Conservation (phyloP, 2,329 filamentous ascomycete species). For the Colletotrichum liriopes region DNA sequence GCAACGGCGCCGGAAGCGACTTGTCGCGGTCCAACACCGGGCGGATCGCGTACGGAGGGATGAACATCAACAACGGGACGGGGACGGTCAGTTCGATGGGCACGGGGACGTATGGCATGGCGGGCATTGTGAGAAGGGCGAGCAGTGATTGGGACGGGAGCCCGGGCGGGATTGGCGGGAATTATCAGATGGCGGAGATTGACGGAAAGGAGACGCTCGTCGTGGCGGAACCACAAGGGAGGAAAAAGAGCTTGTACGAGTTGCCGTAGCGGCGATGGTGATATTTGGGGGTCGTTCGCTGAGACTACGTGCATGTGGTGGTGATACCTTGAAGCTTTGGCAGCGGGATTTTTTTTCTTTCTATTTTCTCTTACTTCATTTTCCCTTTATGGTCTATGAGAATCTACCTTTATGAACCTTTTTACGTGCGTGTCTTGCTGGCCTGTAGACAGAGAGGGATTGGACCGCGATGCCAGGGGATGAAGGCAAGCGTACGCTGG, state of each 20-base stretch:
- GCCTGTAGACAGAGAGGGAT: too few species aligned
- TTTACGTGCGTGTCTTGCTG: too few species aligned
- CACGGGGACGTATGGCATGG: slow-evolving; percentile 25
- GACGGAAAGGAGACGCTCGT: slow-evolving; percentile 36
- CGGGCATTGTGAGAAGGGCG: slow-evolving; percentile 10
- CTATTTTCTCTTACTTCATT: neutral
- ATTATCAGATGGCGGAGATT: slow-evolving; percentile 39
- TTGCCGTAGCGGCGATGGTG: slow-evolving; percentile 12
- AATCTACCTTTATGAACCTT: slow-evolving; percentile 12
- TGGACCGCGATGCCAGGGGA: too few species aligned
- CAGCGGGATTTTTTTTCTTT: slow-evolving; percentile 1
- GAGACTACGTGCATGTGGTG: neutral
- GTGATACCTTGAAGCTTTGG: slow-evolving; percentile 28
- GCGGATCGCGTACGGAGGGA: slow-evolving; percentile 28
- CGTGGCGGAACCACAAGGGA: slow-evolving; percentile 13
- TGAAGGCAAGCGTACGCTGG: too few species aligned
- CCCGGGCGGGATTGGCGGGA: slow-evolving; percentile 18
- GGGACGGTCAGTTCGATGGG: slow-evolving; percentile 39
- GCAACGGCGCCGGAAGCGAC: neutral
- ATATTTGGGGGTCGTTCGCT: too few species aligned
- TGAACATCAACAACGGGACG: slow-evolving; percentile 23
- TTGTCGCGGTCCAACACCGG: slow-evolving; percentile 14
- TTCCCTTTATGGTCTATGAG: slow-evolving; percentile 24
- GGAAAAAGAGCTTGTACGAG: slow-evolving; percentile 39
- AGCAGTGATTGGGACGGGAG: slow-evolving; percentile 36